A percentile compares a stretch with the other conserved stretches of the same genome.
Evolutionary conservation across 129 eudicot species (phyloP).

Genomic region (Artemisia tridentata): DNA sequence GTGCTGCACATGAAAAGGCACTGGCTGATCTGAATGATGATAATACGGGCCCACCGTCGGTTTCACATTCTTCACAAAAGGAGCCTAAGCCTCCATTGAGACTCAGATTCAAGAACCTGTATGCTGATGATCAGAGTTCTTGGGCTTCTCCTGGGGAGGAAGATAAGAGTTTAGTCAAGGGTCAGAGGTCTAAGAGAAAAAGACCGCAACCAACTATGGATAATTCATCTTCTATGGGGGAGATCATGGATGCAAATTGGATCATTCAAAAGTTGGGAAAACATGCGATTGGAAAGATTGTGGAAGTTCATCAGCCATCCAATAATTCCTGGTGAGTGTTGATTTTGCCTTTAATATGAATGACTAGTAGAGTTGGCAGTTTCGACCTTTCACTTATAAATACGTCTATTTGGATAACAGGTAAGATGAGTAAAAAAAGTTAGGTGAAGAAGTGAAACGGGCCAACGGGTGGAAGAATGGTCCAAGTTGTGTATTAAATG

Average conservation of each 20-base stretch:
- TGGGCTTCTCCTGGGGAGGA: constrained; percentile 68
- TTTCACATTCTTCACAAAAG: constrained; percentile 36
- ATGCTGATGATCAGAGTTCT: constrained; percentile 51
- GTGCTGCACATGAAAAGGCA: constrained; percentile 39
- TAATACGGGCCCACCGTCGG: constrained; percentile 27
- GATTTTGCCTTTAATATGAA: background rate
- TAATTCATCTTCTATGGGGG: constrained; percentile 43
- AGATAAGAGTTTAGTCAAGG: constrained; percentile 69
- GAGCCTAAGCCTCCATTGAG: constrained; percentile 70
- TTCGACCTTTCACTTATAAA: too few relatives aligned
- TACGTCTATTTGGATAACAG: too few relatives aligned
- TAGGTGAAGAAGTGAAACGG: too few relatives aligned
- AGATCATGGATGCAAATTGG: constrained; percentile 87
- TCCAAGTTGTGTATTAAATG: too few relatives aligned
- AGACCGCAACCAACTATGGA: constrained; percentile 51
- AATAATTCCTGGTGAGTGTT: constrained; percentile 70
- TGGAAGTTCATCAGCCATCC: constrained; percentile 82
- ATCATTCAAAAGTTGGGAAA: constrained; percentile 84
- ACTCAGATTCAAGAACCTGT: constrained; percentile 74
- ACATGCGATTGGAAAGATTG: constrained; percentile 91
- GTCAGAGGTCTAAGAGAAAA: constrained; percentile 93
- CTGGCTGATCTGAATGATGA: constrained; percentile 30
- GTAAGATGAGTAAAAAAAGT: too few relatives aligned
- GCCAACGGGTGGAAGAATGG: too few relatives aligned
- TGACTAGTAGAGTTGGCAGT: too few relatives aligned